Evolutionary conservation across 2,329 filamentous ascomycete genomes (phyloP), one percentile per base, ranked within the genome.

Genomic region (Cercospora berteroae): DNA sequence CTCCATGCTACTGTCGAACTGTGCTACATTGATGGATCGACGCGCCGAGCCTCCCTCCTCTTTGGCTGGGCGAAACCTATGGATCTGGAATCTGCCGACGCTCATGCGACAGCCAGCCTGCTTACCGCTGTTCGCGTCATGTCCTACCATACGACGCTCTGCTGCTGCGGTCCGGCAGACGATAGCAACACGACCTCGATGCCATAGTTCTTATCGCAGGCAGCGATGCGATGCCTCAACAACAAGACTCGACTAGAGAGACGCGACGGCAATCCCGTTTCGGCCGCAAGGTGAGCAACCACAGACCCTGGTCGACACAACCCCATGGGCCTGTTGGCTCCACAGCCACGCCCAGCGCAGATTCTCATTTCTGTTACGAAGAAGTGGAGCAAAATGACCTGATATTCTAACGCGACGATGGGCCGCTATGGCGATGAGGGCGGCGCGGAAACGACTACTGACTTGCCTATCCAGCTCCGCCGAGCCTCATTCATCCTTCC

Each of bases 401-500:
- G 55, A 64, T 25, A 39, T 9, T 16, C 9, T 29, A 13, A 57
- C 50, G 20, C 50, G 29, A 58, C 23, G 18, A 64, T 57, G 61
- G 50, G 61, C 13, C 50, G 52, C 57, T 27, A 55, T 12, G 13
- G 16, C 20, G 33, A 57, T 8, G 39, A 39, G 18, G 2, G 25
- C 52, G 29, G 57, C 50, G 56, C 44, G 42, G 58, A 58, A 62
- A 63, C 55, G 23, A 9, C 60, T 56, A 42, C 61, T 42, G n/a
- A 52, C 57, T 4, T 9, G 25, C 56, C 65, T 16, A 66, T 65
- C 44, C 67, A 72, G 68, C 84, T 96, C 69, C 89, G 90, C 72
- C 91, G 94, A 77, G 92, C 92, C 71, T 95, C 92, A 55, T 93
- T 96, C 78, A 90, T 98, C 73, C 86, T 96, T 64, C 93, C 94